Evolutionary conservation across 2,329 filamentous ascomycete species (phyloP).

Genomic region (Rhexocercosporidium sp.): DNA sequence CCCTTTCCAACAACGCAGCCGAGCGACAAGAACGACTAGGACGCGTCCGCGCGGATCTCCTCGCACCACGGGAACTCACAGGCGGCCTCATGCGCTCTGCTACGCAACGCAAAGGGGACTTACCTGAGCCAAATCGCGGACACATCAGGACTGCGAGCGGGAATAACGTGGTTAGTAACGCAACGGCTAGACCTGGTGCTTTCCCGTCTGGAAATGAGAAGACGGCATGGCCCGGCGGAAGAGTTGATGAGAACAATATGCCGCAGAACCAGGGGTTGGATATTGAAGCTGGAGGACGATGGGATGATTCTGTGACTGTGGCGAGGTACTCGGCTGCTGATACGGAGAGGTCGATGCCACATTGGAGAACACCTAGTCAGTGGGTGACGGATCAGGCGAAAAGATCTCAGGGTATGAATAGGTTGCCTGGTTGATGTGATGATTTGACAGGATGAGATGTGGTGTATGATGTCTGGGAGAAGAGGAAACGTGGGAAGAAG

Average conservation of each 20-base stretch:
- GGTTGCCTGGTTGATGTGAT: slow-evolving; percentile 2
- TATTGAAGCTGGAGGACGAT: slow-evolving; percentile 7
- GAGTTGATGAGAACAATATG: background rate
- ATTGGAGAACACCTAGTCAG: slow-evolving; percentile 6
- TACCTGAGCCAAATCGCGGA: background rate
- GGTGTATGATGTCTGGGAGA: background rate
- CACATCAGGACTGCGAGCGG: slow-evolving; percentile 2
- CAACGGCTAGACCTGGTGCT: background rate
- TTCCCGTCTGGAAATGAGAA: background rate
- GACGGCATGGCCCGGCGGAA: background rate
- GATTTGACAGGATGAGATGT: background rate
- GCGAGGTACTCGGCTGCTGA: background rate
- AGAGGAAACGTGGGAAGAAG: background rate
- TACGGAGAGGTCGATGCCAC: slow-evolving; percentile 1
- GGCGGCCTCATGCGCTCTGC: slow-evolving; percentile 11
- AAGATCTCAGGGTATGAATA: background rate
- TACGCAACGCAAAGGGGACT: background rate
- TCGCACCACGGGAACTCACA: slow-evolving; percentile 12
- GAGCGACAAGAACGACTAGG: slow-evolving; percentile 14
- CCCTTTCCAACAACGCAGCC: slow-evolving; percentile 6
- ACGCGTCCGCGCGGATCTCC: slow-evolving; percentile 6
- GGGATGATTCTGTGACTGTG: slow-evolving; percentile 6
- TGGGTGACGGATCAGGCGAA: slow-evolving; percentile 11
- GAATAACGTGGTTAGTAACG: background rate
- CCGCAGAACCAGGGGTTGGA: background rate